These are phyloP conservation scores for Suillus paluster DNA, from an alignment of 768 basidiomycete species.

Conservation along the genomic window DNA sequence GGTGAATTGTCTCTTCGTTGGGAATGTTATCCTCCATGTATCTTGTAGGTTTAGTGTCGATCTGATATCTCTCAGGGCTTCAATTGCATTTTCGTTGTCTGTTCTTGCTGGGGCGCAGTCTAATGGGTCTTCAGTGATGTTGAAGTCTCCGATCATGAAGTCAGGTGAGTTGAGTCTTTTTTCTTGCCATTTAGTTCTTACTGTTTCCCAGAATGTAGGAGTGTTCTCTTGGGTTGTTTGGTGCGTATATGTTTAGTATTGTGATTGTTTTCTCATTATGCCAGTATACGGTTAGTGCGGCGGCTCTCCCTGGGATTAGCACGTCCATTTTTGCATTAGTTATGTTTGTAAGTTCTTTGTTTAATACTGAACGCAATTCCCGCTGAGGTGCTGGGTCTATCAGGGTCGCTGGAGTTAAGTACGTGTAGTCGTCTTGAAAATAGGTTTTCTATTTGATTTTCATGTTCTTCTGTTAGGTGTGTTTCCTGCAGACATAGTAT, in stretches of 20 bases:
- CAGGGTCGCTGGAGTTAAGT: conserved; percentile 12
- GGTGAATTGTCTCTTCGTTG: too few species aligned
- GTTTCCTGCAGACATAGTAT: too few species aligned
- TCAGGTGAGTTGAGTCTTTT: not conserved
- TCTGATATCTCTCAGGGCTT: too few species aligned
- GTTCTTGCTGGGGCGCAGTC: too few species aligned
- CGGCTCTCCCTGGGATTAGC: conserved; percentile 19
- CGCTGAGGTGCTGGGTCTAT: conserved; percentile 4
- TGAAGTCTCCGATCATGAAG: too few species aligned
- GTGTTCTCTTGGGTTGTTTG: conserved; percentile 8
- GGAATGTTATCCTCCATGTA: too few species aligned
- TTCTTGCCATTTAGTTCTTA: conserved; percentile 7
- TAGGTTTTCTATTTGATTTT: too few species aligned
- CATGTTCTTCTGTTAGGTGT: too few species aligned
- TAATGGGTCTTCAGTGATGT: too few species aligned
- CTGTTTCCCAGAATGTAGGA: conserved; percentile 19
- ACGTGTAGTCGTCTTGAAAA: too few species aligned
- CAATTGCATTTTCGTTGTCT: too few species aligned
- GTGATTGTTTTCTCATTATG: conserved; percentile 8
- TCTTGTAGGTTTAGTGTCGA: too few species aligned
- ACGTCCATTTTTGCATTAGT: not conserved
- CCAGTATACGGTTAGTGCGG: conserved; percentile 19
- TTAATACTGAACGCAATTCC: conserved; percentile 25
- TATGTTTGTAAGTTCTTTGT: conserved; percentile 15
- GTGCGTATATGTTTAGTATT: conserved; percentile 25